Conservation (phyloP, 192 early-diverging fungal genomes). For the Rhizoclosmatium globosum region DNA sequence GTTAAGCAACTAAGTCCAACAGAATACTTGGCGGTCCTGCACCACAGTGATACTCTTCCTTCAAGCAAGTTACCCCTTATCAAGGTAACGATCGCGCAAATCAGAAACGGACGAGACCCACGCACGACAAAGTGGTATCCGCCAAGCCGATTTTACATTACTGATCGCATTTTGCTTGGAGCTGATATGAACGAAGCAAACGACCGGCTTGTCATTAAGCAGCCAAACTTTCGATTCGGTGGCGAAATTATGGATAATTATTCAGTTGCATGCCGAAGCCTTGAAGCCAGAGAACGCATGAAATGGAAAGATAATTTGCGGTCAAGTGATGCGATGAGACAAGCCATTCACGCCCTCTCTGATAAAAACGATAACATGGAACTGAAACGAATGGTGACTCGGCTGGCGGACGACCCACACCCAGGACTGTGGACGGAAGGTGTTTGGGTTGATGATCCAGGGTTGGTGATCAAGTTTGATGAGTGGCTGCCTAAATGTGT, state of each 20-base stretch:
- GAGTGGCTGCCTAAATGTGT: slow-evolving; percentile 2
- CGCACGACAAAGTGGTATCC: slow-evolving; percentile 4
- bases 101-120: slow-evolving; percentile 11
- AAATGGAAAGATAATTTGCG: not conserved
- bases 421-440: slow-evolving; percentile 13
- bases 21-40: slow-evolving; percentile 2
- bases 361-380: not conserved
- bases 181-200: not conserved
- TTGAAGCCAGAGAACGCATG: not conserved
- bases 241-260: slow-evolving; percentile 2
- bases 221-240: not conserved
- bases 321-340: not conserved
- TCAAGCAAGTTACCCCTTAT: not conserved
- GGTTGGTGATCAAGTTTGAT: not conserved
- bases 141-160: not conserved
- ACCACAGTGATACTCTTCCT: slow-evolving; percentile 17
- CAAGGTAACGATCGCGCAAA: slow-evolving; percentile 22
- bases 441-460: not conserved
- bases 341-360: not conserved
- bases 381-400: not conserved
- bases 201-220: not conserved
- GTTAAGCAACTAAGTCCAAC: not conserved
- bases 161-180: not conserved
- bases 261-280: not conserved
- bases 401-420: slow-evolving; percentile 8